Percentiles rank a stretch among this genome's conserved stretches.
phyloP scores from a whole-genome alignment of 176 grass and related monocot species.

The Calamus simplicifolius region DNA sequence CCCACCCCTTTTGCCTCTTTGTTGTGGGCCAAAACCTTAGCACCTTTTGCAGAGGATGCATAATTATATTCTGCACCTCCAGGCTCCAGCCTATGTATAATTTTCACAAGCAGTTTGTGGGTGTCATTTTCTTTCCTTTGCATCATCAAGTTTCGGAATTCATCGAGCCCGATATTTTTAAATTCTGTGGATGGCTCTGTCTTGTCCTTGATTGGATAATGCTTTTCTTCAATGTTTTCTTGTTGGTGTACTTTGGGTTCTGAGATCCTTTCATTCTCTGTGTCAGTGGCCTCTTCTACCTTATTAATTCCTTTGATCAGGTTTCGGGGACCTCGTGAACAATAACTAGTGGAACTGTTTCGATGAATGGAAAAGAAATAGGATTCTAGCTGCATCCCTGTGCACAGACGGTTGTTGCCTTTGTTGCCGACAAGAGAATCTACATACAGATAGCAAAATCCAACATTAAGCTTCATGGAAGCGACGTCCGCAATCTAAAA shows the following conservation, averaged over 20 bases:
- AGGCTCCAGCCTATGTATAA: conserved; percentile 59
- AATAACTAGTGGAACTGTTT: conserved; percentile 25
- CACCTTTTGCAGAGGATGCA: conserved; percentile 68
- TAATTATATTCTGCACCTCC: conserved; percentile 74
- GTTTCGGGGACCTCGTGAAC: conserved; percentile 10
- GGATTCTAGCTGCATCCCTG: conserved; percentile 47
- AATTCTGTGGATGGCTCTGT: not conserved
- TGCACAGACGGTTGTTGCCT: conserved; percentile 39
- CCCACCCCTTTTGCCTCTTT: conserved; percentile 77
- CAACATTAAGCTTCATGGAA: conserved; percentile 10
- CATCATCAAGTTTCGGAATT: conserved; percentile 39
- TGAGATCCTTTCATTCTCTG: not conserved
- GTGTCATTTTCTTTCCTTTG: conserved; percentile 28
- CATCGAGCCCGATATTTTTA: conserved; percentile 32
- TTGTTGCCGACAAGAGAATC: conserved; percentile 32
- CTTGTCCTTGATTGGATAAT: not conserved
- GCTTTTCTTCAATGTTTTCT: not conserved
- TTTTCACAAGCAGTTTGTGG: conserved; percentile 9
- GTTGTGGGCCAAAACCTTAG: conserved; percentile 77
- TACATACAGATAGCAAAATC: not conserved
- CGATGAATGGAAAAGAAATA: conserved; percentile 37
- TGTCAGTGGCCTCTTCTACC: not conserved
- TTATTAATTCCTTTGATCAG: not conserved
- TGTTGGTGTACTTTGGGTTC: not conserved
- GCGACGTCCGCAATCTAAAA: not conserved